Percentiles rank a stretch among this genome's conserved stretches.
Evolutionary conservation across 1,284 basidiomycete genomes (phyloP).

Genomic region (Ustilago sp.): DNA sequence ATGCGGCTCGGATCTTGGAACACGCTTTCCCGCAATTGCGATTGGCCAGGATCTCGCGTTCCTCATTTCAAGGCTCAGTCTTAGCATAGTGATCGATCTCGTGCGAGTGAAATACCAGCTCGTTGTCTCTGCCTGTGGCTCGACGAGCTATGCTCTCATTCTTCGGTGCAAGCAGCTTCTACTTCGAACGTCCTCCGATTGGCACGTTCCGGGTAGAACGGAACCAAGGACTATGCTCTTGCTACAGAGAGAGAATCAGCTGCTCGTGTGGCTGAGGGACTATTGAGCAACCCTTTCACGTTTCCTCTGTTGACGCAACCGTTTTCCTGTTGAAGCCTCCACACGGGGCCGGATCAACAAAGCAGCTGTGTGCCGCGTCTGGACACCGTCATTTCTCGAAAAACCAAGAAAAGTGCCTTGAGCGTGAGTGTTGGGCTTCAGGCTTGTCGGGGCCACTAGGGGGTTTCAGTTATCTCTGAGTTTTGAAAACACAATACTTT

Average conservation of each 20-base stretch:
- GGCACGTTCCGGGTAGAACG: too few relatives aligned
- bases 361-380: neutral
- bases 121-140: neutral
- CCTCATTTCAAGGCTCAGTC: neutral
- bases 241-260: neutral
- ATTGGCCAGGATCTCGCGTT: slow-evolving; percentile 1
- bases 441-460: neutral
- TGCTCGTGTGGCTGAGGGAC: neutral
- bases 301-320: neutral
- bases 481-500: too few relatives aligned
- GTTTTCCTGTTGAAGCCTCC: slow-evolving; percentile 3
- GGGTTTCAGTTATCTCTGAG: too few relatives aligned
- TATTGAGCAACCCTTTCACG: neutral
- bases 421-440: slow-evolving; percentile 3
- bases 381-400: neutral
- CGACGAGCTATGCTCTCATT: neutral
- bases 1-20: neutral
- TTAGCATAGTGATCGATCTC: slow-evolving; percentile 4
- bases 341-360: slow-evolving; percentile 7
- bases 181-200: too few relatives aligned
- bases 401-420: neutral
- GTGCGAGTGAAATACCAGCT: slow-evolving; percentile 1
- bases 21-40: neutral
- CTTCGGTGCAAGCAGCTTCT: neutral
- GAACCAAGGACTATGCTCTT: too few relatives aligned